Conservation (phyloP, 352 stramenopile genomes). For the Globisporangium uncinulatum region DNA sequence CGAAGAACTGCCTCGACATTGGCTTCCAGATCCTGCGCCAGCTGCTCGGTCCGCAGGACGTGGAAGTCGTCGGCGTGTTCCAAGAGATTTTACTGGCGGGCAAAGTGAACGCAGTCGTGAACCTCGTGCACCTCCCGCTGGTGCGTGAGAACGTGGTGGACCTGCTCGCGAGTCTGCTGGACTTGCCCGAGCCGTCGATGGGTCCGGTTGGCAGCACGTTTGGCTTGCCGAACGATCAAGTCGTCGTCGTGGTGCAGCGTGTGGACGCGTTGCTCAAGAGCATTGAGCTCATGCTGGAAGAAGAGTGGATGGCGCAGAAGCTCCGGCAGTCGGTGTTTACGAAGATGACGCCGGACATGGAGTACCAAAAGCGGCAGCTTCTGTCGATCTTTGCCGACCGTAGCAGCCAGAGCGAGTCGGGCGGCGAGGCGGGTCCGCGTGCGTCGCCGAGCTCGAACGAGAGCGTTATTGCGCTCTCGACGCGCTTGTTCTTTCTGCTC, state of each 20-base stretch:
- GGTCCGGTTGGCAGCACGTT: constrained; percentile 40
- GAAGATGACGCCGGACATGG: constrained; percentile 68
- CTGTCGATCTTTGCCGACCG: constrained; percentile 70
- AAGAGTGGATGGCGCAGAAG: constrained; percentile 85
- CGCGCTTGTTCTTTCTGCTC: constrained; percentile 77
- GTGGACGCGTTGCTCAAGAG: constrained; percentile 77
- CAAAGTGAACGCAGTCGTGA: constrained; percentile 45
- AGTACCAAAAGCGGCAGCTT: constrained; percentile 76
- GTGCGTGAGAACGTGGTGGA: constrained; percentile 82
- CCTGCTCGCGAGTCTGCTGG: constrained; percentile 76
- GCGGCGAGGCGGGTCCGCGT: constrained; percentile 21
- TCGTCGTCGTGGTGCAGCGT: constrained; percentile 69
- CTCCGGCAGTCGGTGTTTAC: constrained; percentile 72
- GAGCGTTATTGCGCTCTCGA: constrained; percentile 71
- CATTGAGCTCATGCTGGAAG: constrained; percentile 80
- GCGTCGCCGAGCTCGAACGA: constrained; percentile 74
- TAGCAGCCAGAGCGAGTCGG: constrained; percentile 46
- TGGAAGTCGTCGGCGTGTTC: constrained; percentile 57
- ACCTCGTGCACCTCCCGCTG: constrained; percentile 68
- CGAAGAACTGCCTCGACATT: constrained; percentile 78
- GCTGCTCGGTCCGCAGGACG: constrained; percentile 65
- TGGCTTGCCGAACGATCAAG: constrained; percentile 68
- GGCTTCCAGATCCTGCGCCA: constrained; percentile 76
- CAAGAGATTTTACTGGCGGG: constrained; percentile 57
- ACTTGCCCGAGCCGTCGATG: constrained; percentile 73